Evolutionary conservation across 176 grass and related monocot species (phyloP), one percentile per base, ranked within the genome.

Genomic region (Triticum urartu): DNA sequence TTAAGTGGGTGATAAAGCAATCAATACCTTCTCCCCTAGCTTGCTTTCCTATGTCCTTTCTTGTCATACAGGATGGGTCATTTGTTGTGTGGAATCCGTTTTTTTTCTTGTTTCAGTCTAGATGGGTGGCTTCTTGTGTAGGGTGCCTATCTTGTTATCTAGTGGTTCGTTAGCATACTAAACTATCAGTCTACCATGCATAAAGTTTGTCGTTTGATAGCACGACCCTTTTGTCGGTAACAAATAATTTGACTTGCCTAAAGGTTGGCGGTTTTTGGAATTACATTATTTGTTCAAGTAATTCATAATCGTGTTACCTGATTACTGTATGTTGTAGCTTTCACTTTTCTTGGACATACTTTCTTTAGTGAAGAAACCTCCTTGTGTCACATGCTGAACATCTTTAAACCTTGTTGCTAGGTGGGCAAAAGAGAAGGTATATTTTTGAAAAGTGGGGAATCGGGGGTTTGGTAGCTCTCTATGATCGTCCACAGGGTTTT

Each of bases 11-110:
- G 10, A 18, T 66, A 74, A 52, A 79, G 78, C 62, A 77, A 11
- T 38, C 21, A 36, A 62, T 62, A 9, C 61, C 61, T 74, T 33
- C 6, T 3, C 56, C 7, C 56, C 54, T 59, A 59, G 43, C 32
- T 75, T 75, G 45, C 59, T 68, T 80, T 61, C 59, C 26, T 75
- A 25, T 28, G 84, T 11, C 75, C 61, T 91, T 77, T 69, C 80
- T 38, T 77, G 60, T 84, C 81, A 65, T 59, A 62, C 48, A 28
- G 26, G 89, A 75, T 80, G 80, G 25, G 38, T 52, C 62, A 33
- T 78, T 78, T 77, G 36, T 47, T 6, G 2, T 50, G 50, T 33
- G 26, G 80, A 79, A 80, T 58, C 32, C 4, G 34, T 86, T 81
- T 64, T n/a, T 73, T 50, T 48, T 63, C 66, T 45, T 45, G 25